Evolutionary conservation across 2,329 filamentous ascomycete genomes (phyloP).

Genomic region (Neonectria sp.): DNA sequence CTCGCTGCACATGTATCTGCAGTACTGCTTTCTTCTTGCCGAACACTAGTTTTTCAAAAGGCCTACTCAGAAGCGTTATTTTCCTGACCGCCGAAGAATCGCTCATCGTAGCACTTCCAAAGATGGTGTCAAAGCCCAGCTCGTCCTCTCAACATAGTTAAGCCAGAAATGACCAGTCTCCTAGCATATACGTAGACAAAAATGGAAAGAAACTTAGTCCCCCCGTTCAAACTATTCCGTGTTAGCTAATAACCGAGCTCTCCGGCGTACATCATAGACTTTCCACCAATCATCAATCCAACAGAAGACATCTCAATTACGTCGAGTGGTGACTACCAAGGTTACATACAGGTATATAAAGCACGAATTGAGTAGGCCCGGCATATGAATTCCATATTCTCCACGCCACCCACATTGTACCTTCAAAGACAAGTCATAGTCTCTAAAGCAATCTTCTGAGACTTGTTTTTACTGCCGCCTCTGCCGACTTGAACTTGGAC

Average conservation of each 20-base stretch:
- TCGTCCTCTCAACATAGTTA: conserved; percentile 54
- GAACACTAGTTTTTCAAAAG: conserved; percentile 48
- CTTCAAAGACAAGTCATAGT: no score
- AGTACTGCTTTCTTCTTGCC: conserved; percentile 43
- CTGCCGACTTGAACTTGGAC: no score
- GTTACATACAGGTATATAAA: background rate
- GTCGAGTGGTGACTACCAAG: background rate
- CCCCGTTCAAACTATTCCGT: background rate
- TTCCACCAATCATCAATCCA: background rate
- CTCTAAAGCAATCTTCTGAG: no score
- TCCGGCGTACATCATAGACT: background rate
- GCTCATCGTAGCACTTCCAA: conserved; percentile 55
- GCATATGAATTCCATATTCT: background rate
- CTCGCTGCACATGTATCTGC: conserved; percentile 52
- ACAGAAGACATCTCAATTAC: background rate
- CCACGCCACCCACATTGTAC: no score
- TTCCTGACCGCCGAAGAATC: conserved; percentile 47
- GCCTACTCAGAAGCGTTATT: conserved; percentile 26
- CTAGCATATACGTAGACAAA: background rate
- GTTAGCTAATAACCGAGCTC: background rate
- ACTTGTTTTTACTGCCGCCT: no score
- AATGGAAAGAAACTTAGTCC: background rate
- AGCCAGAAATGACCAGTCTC: conserved; percentile 50
- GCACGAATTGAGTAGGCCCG: background rate
- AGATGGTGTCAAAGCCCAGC: conserved; percentile 56